Evolutionary conservation across 257 asterid species (phyloP).

Genomic region (Solanum ossicruentum): DNA sequence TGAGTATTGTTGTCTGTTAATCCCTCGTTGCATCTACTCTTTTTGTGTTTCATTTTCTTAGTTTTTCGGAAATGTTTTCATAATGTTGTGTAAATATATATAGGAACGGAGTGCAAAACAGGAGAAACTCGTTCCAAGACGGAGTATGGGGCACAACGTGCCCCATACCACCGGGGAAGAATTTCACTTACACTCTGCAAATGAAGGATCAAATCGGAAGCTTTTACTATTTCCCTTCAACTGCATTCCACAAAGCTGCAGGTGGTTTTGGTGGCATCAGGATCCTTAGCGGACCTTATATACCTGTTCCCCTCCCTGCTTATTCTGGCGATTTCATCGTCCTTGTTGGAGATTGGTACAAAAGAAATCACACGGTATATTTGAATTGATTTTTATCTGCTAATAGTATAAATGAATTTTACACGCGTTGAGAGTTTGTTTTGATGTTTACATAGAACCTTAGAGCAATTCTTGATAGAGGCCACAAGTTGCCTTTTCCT

Average conservation of each 20-base stretch:
- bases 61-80: neutral
- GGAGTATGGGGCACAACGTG: conserved; percentile 60
- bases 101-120: conserved; percentile 51
- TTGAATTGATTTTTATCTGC: too few relatives aligned
- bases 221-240: conserved; percentile 26
- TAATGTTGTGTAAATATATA: neutral
- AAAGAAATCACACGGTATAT: conserved; percentile 38
- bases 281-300: conserved; percentile 34
- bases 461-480: conserved; percentile 34
- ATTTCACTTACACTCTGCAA: conserved; percentile 50
- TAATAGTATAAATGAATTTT: too few relatives aligned
- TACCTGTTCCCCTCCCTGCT: conserved; percentile 39
- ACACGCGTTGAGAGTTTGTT: neutral
- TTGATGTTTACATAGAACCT: conserved; percentile 13
- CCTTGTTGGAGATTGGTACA: conserved; percentile 64
- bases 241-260: conserved; percentile 53
- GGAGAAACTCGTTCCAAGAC: conserved; percentile 44
- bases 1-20: too few relatives aligned
- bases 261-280: conserved; percentile 49
- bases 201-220: conserved; percentile 47
- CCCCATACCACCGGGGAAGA: conserved; percentile 51
- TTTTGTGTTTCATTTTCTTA: neutral
- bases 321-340: conserved; percentile 34
- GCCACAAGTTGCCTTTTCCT: conserved; percentile 47
- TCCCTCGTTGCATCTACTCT: neutral